Evolutionary conservation across 1,139 yeast genomes (phyloP), one percentile per base, ranked within the genome.

Genomic region (Pichia sp.): DNA sequence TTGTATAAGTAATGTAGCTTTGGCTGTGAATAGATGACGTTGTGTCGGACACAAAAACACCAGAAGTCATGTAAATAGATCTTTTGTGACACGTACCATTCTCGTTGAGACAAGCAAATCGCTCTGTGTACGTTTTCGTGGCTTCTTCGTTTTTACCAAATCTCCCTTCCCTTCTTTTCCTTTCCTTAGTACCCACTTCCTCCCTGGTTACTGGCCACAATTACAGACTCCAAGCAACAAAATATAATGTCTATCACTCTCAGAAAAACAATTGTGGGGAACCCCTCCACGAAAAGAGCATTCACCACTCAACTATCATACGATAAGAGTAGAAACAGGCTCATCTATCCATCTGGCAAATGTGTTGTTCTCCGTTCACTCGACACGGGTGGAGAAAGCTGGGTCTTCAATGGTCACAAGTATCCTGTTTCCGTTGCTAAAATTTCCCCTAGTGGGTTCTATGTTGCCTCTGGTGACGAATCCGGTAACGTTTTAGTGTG

Each of bases 381-480:
- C 46, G 76, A 76, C 31, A 70, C 72, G 50, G 79, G 84, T 2
- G 70, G 78, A 2, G 63, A 70, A 42, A 63, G 75, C 16, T 54
- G 55, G 56, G 51, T 56, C 10, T 56, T 56, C 70, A 78, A 80
- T 12, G 84, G 80, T 49, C 99, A 93, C 69, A 76, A 78, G 42
- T 74, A 75, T 40, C 70, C 78, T 37, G 87, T 95, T 26, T 85
- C 95, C 0, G 96, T 85, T 5, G 97, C 95, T 10, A 78, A 81
- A 42, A 89, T 93, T 66, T 76, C 96, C 0, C 96, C 98, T 2
- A 83, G 91, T 13, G 98, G 99, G 1, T 85, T 76, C 68, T 91
- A 88, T 67, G 72, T 93, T 31, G 97, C 96, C 2, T 86, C 96
- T 2, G 99, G 96, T 44, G 99, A 93, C 65, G 89, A 83, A 60